These are phyloP conservation scores for Verticillium klebahnii DNA, from an alignment of 2,329 filamentous ascomycete species.

Conservation along the genomic window DNA sequence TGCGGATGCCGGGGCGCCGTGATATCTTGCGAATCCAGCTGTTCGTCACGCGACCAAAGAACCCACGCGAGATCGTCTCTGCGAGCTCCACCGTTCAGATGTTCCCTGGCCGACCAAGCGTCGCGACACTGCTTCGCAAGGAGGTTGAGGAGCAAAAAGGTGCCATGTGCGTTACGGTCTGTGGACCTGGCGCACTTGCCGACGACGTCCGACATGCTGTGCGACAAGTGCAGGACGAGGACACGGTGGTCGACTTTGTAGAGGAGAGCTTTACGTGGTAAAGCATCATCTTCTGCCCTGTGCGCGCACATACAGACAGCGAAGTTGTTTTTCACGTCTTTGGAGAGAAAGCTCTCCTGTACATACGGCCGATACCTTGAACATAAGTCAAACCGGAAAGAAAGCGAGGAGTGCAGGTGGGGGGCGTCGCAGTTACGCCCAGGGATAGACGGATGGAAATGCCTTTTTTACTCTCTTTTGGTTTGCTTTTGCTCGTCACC, in stretches of 20 bases:
- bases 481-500: not conserved
- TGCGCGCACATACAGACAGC: not conserved
- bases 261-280: conserved; percentile 74
- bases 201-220: conserved; percentile 72
- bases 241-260: conserved; percentile 65
- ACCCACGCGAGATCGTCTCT: conserved; percentile 74
- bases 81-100: conserved; percentile 81
- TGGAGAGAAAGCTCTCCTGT: not conserved
- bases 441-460: not conserved
- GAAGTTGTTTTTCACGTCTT: not conserved
- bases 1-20: conserved; percentile 73
- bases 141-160: conserved; percentile 80
- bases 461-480: not conserved
- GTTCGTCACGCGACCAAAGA: conserved; percentile 84
- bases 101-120: conserved; percentile 84
- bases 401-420: not conserved
- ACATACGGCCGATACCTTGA: not conserved
- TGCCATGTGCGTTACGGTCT: conserved; percentile 82
- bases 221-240: conserved; percentile 54
- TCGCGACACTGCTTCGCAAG: conserved; percentile 71
- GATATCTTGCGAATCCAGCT: conserved; percentile 83
- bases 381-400: not conserved
- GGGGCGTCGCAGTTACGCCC: not conserved
- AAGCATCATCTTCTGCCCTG: conserved; percentile 7
- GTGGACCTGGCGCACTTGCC: conserved; percentile 68